Percentiles rank a stretch among this genome's conserved stretches.
phyloP scores from a whole-genome alignment of 2,329 filamentous ascomycete species.

The Pezicula neosporulosa region DNA sequence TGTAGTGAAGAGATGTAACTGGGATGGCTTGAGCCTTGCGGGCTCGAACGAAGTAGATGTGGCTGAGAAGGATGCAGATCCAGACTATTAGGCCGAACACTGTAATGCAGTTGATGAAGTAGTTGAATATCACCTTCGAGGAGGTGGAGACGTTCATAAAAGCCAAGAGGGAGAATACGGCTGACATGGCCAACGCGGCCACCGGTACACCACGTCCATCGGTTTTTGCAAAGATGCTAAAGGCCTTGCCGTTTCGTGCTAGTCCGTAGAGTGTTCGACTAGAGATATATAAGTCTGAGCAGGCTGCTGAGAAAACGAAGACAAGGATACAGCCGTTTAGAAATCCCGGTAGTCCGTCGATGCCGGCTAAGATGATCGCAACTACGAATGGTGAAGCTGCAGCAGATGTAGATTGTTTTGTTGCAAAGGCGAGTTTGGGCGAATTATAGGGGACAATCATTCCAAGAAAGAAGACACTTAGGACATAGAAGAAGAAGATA shows the following conservation, averaged over 20 bases:
- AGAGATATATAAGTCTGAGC: too few species aligned
- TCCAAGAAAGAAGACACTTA: constrained; percentile 57
- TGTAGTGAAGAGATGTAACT: constrained; percentile 57
- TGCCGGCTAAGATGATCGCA: background rate
- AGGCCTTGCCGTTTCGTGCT: too few species aligned
- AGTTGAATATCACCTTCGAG: constrained; percentile 68
- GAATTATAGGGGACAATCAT: constrained; percentile 64
- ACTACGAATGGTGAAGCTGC: background rate
- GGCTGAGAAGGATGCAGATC: constrained; percentile 52
- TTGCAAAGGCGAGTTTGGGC: constrained; percentile 46
- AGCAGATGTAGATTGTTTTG: constrained; percentile 14
- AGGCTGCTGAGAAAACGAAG: background rate
- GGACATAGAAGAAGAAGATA: constrained; percentile 62
- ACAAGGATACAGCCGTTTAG: background rate
- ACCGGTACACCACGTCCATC: too few species aligned
- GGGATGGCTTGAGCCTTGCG: constrained; percentile 58
- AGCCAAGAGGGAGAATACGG: too few species aligned
- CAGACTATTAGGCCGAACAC: constrained; percentile 29
- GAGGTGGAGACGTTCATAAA: too few species aligned
- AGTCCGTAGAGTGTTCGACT: too few species aligned
- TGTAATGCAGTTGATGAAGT: constrained; percentile 66
- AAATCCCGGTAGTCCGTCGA: background rate
- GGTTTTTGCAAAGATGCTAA: too few species aligned
- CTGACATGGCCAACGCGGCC: too few species aligned
- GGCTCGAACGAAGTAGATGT: constrained; percentile 64